phyloP scores from a whole-genome alignment of 169 alveolate species.

The Gregarina niphandrodes region DNA sequence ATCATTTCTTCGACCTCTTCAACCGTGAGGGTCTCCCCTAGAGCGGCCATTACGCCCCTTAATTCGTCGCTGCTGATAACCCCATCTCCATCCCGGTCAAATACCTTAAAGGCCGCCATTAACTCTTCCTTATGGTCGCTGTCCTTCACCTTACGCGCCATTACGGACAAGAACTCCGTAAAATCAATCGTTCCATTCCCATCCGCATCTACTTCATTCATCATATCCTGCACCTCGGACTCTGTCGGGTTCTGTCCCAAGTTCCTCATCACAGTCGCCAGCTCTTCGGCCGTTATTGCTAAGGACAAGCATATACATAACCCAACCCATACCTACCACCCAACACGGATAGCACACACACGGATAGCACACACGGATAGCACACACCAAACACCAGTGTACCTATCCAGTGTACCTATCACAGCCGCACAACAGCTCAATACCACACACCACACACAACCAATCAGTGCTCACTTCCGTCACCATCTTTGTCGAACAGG shows the following conservation, averaged over 20 bases:
- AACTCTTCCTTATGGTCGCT: slow-evolving; percentile 95
- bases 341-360: slow-evolving; percentile 1
- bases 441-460: too few species aligned
- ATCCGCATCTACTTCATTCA: slow-evolving; percentile 72
- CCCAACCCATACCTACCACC: neutral
- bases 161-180: slow-evolving; percentile 90
- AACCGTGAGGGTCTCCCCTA: slow-evolving; percentile 81
- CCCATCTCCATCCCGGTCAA: slow-evolving; percentile 91
- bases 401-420: neutral
- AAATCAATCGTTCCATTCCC: slow-evolving; percentile 86
- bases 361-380: neutral
- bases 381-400: neutral
- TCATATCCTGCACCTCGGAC: slow-evolving; percentile 80
- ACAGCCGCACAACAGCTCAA: too few species aligned
- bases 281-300: slow-evolving; percentile 76
- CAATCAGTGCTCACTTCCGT: slow-evolving; percentile 82
- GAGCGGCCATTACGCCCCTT: slow-evolving; percentile 79
- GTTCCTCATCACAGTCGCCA: slow-evolving; percentile 78
- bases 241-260: slow-evolving; percentile 88
- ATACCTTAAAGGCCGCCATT: slow-evolving; percentile 87
- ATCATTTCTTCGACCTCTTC: slow-evolving; percentile 94
- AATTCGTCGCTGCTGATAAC: slow-evolving; percentile 83
- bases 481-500: slow-evolving; percentile 97
- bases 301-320: slow-evolving; percentile 13
- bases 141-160: slow-evolving; percentile 97